Evolutionary conservation across 1,284 basidiomycete genomes (phyloP), one percentile per base, ranked within the genome.

Genomic region (Cutaneotrichosporon cutaneum): DNA sequence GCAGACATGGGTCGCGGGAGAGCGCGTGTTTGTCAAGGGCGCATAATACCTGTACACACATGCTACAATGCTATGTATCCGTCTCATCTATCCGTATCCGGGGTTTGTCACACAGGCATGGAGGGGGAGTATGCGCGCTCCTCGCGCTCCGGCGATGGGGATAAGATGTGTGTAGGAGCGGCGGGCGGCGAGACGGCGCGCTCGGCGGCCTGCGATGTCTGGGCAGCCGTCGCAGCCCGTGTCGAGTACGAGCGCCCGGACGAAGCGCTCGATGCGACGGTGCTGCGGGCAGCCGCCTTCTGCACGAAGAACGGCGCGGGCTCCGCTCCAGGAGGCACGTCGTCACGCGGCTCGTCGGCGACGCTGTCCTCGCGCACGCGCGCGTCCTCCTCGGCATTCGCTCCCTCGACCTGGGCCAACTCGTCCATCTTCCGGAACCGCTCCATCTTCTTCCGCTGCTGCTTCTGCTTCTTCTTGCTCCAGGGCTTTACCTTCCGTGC

Each of bases 1-100:
- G 11, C 60, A 72, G 60, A 72, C 72, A 1, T 74, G 69, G 68
- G 62, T 69, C 6, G 57, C 51, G n/a, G 71, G 70, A 4, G 52
- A 65, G 54, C 35, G 44, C 26, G 69, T 64, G 16, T 42, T 14
- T 14, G 18, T 9, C 27, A 68, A 36, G 50, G 35, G 50, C 50
- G 51, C 33, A 60, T 39, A 50, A 52, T 39, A 48, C 21, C 21
- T 26, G 22, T n/a, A 42, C 18, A n/a, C 39, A 42, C n/a, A n/a
- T 18, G 18, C 2, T 42, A 30, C 39, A 42, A n/a, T n/a, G 39
- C 18, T n/a, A 18, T 42, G 16, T 42, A 8, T 42, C 39, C 18
- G 18, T 42, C 39, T 42, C 18, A 6, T 42, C 39, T 42, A 18
- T 42, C 6, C 39, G 30, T 30, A 4, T n/a, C n/a, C n/a, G n/a